phyloP scores from a whole-genome alignment of 2,329 filamentous ascomycete genomes.

The Colletotrichum echinochloae region DNA sequence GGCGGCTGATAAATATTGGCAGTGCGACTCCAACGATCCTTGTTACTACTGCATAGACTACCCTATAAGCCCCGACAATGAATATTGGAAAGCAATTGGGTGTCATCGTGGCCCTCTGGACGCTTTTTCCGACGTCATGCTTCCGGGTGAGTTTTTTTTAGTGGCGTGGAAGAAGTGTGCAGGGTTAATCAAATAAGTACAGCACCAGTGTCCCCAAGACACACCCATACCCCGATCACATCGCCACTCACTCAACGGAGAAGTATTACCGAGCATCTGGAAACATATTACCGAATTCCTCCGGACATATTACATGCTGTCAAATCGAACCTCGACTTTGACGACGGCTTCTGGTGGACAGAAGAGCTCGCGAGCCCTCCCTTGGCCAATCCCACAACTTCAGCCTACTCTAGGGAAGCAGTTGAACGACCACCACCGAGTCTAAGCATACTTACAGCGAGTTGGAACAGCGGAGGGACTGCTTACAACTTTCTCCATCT shows the following conservation, averaged over 20 bases:
- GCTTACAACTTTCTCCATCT: conserved; percentile 66
- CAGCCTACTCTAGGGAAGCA: conserved; percentile 54
- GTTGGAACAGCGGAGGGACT: conserved; percentile 62
- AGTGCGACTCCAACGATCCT: conserved; percentile 65
- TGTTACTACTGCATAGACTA: conserved; percentile 61
- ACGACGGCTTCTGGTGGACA: conserved; percentile 70
- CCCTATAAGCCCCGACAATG: conserved; percentile 52
- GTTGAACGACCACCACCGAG: conserved; percentile 60
- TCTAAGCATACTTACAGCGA: conserved; percentile 62
- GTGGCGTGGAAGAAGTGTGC: not conserved
- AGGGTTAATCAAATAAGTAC: conserved; percentile 8
- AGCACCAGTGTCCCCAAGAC: conserved; percentile 62
- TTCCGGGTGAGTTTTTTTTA: conserved; percentile 58
- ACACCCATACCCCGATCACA: conserved; percentile 62
- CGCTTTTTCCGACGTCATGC: conserved; percentile 61
- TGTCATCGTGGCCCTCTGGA: conserved; percentile 64
- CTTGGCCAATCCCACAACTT: conserved; percentile 52
- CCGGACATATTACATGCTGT: conserved; percentile 56
- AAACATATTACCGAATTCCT: conserved; percentile 58
- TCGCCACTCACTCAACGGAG: conserved; percentile 63
- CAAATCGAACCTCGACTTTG: conserved; percentile 62
- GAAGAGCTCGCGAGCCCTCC: conserved; percentile 60
- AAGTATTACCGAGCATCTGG: conserved; percentile 65
- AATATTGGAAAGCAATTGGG: conserved; percentile 62
- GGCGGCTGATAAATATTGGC: conserved; percentile 11